Evolutionary conservation across 2,329 filamentous ascomycete species (phyloP).

Genomic region (Metarhizium brunneum): DNA sequence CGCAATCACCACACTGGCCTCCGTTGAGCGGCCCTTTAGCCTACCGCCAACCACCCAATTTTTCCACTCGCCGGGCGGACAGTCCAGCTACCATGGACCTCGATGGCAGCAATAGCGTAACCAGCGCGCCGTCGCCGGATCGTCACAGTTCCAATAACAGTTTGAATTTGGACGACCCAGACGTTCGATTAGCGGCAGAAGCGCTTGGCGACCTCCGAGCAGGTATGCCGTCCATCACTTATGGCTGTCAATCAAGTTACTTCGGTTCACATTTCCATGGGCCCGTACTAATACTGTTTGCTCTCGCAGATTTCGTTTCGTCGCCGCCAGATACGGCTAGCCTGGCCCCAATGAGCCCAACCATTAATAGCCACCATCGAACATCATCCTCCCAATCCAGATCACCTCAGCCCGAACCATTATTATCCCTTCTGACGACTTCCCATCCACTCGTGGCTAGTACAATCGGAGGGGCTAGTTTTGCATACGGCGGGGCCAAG

Average conservation of each 20-base stretch:
- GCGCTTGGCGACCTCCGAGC: conserved; percentile 66
- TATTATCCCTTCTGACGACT: conserved; percentile 78
- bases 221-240: neutral
- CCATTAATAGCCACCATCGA: conserved; percentile 3
- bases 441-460: conserved; percentile 79
- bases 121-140: conserved; percentile 36
- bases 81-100: conserved; percentile 40
- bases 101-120: conserved; percentile 30
- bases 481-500: conserved; percentile 79
- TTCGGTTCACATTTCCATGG: neutral
- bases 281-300: neutral
- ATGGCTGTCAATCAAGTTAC: neutral
- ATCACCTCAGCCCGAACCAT: conserved; percentile 59
- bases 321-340: conserved; percentile 44
- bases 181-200: conserved; percentile 63
- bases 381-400: conserved; percentile 11
- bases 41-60: conserved; percentile 22
- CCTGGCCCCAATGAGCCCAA: conserved; percentile 28
- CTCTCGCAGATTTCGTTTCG: conserved; percentile 51
- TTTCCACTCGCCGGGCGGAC: conserved; percentile 26
- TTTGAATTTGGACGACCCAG: conserved; percentile 53
- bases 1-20: conserved; percentile 32
- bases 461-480: conserved; percentile 75
- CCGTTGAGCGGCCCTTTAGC: conserved; percentile 39
- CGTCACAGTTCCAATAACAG: conserved; percentile 33